Conservation (phyloP, 2,329 filamentous ascomycete genomes). For the Albophoma yamanashiensis region DNA sequence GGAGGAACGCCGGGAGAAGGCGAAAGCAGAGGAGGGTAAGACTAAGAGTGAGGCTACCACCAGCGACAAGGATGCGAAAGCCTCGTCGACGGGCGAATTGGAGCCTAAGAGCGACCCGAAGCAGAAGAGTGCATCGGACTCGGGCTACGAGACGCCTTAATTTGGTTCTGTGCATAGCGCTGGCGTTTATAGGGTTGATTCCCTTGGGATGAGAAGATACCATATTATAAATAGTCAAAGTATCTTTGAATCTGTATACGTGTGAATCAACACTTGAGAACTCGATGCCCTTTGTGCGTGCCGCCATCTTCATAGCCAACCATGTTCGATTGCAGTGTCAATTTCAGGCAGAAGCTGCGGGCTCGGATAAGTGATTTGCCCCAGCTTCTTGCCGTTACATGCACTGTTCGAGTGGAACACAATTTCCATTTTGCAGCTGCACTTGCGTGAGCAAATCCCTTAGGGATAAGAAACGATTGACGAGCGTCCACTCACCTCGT, state of each 20-base stretch:
- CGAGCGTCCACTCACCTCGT: not conserved
- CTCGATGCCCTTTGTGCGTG: too few relatives aligned
- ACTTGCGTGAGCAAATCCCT: not conserved
- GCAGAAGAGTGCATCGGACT: conserved; percentile 20
- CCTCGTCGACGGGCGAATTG: not conserved
- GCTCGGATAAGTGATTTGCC: not conserved
- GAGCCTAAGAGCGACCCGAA: not conserved
- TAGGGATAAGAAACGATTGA: too few relatives aligned
- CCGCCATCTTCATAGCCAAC: not conserved
- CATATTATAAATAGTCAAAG: not conserved
- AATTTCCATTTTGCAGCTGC: not conserved
- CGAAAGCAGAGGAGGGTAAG: not conserved
- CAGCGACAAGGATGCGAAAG: not conserved
- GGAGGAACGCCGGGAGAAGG: conserved; percentile 10
- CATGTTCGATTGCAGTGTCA: not conserved
- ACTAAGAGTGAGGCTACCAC: not conserved
- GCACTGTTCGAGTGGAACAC: not conserved
- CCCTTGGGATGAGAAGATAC: not conserved
- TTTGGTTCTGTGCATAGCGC: not conserved
- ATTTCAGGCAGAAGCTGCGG: not conserved
- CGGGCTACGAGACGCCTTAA: conserved; percentile 20
- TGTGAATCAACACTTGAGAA: too few relatives aligned
- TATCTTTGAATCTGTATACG: not conserved
- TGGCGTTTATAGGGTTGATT: not conserved
- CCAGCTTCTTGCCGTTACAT: not conserved